phyloP scores from a whole-genome alignment of 257 asterid genomes.

The Capsicum chinense region DNA sequence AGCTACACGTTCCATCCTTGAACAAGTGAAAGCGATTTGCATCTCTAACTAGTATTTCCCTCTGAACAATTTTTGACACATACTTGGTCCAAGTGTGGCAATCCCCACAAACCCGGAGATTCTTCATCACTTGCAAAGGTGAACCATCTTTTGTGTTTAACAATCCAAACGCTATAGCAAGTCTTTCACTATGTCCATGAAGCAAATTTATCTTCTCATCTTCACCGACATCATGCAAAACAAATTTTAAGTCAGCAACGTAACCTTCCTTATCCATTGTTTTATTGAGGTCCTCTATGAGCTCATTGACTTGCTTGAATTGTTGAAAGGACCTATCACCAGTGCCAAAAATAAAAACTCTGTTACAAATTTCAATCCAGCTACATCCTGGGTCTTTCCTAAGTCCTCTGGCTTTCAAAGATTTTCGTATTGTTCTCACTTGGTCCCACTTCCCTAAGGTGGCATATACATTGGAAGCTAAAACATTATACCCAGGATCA shows the following conservation, averaged over 20 bases:
- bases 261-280: slow-evolving; percentile 69
- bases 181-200: slow-evolving; percentile 64
- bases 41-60: slow-evolving; percentile 69
- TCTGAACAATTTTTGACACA: slow-evolving; percentile 52
- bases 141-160: slow-evolving; percentile 57
- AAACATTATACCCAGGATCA: slow-evolving; percentile 74
- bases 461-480: slow-evolving; percentile 81
- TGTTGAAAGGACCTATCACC: slow-evolving; percentile 53
- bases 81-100: slow-evolving; percentile 67
- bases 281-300: slow-evolving; percentile 46
- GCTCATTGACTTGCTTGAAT: slow-evolving; percentile 47
- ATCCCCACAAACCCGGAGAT: slow-evolving; percentile 69
- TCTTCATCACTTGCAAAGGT: slow-evolving; percentile 64
- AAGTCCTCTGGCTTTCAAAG: slow-evolving; percentile 56
- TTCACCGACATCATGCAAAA: slow-evolving; percentile 58
- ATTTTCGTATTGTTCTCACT: slow-evolving; percentile 59
- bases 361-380: slow-evolving; percentile 68
- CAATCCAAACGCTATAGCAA: slow-evolving; percentile 68
- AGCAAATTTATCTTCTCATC: slow-evolving; percentile 59
- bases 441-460: slow-evolving; percentile 72
- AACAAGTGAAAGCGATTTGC: slow-evolving; percentile 62
- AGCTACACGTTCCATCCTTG: slow-evolving; percentile 65
- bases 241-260: slow-evolving; percentile 55
- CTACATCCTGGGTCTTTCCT: slow-evolving; percentile 76
- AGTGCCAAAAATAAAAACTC: slow-evolving; percentile 52